Conservation (phyloP, 768 basidiomycete genomes). For the Mycena crocata region DNA sequence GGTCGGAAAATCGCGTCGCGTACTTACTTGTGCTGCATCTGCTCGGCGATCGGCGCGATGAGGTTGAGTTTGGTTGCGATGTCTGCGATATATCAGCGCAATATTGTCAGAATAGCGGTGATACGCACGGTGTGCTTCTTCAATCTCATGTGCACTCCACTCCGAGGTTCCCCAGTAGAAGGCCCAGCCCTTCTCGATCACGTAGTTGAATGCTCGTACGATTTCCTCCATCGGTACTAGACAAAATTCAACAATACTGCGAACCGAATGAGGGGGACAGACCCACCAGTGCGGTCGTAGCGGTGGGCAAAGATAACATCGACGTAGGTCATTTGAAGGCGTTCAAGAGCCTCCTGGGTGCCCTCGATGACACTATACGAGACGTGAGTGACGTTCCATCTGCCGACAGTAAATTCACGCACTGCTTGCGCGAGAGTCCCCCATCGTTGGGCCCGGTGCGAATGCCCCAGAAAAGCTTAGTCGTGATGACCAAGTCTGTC, state of each 20-base stretch:
- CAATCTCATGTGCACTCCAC: slow-evolving; percentile 79
- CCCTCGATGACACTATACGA: slow-evolving; percentile 77
- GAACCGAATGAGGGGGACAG: neutral
- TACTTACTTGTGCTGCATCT: slow-evolving; percentile 76
- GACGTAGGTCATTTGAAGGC: slow-evolving; percentile 81
- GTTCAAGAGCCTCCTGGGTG: slow-evolving; percentile 70
- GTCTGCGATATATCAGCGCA: slow-evolving; percentile 62
- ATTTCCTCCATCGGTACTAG: slow-evolving; percentile 79
- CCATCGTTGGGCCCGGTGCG: slow-evolving; percentile 66
- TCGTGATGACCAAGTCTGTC: slow-evolving; percentile 79
- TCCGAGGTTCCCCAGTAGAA: slow-evolving; percentile 85
- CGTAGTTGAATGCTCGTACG: slow-evolving; percentile 83
- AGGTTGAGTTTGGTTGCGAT: slow-evolving; percentile 76
- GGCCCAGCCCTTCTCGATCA: slow-evolving; percentile 81
- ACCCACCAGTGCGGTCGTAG: slow-evolving; percentile 63
- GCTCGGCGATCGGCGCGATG: slow-evolving; percentile 79
- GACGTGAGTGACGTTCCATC: neutral
- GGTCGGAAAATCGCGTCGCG: neutral
- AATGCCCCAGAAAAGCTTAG: slow-evolving; percentile 84
- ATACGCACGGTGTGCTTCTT: slow-evolving; percentile 75
- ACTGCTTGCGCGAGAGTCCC: slow-evolving; percentile 72
- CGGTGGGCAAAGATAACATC: slow-evolving; percentile 82
- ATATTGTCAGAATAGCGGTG: neutral
- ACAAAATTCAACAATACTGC: neutral
- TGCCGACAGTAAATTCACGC: slow-evolving; percentile 35